These are phyloP conservation scores for Teratosphaeriaceae sp. DNA, from an alignment of 2,329 filamentous ascomycete species.

Conservation along the genomic window DNA sequence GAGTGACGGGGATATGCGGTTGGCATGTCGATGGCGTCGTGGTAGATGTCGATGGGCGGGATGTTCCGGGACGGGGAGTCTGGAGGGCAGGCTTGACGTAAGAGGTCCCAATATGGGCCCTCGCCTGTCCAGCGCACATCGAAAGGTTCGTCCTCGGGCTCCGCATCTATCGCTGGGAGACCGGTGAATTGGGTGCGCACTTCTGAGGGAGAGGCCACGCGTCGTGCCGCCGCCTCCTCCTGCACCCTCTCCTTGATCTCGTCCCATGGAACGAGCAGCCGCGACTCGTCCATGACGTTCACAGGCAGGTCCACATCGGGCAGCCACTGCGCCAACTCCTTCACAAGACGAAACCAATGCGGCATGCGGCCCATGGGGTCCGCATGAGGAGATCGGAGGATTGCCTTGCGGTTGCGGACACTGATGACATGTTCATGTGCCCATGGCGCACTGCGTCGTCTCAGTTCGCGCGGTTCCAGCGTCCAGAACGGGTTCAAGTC, in stretches of 20 bases:
- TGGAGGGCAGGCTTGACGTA: slow-evolving; percentile 33
- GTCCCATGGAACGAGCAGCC: slow-evolving; percentile 41
- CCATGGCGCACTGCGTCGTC: slow-evolving; percentile 30
- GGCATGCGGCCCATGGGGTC: slow-evolving; percentile 31
- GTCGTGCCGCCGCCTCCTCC: slow-evolving; percentile 23
- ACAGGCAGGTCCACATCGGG: slow-evolving; percentile 42
- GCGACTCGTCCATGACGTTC: slow-evolving; percentile 43
- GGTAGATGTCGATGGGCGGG: slow-evolving; percentile 23
- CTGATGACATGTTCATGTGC: slow-evolving; percentile 31
- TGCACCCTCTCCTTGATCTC: slow-evolving; percentile 33
- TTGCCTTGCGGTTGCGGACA: slow-evolving; percentile 33
- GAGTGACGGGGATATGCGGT: slow-evolving; percentile 26
- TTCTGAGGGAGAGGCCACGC: slow-evolving; percentile 16
- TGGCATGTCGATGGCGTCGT: too few relatives aligned
- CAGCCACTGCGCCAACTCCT: slow-evolving; percentile 29
- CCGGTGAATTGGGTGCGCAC: slow-evolving; percentile 9
- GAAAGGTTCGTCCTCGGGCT: neutral
- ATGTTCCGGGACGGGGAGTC: slow-evolving; percentile 31
- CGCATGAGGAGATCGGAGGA: slow-evolving; percentile 22
- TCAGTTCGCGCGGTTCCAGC: slow-evolving; percentile 34
- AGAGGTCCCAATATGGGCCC: slow-evolving; percentile 34
- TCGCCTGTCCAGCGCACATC: neutral
- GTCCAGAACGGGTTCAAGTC: slow-evolving; percentile 45
- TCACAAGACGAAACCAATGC: slow-evolving; percentile 35
- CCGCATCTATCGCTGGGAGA: neutral